phyloP scores from a whole-genome alignment of 148 eudicot genomes.

The Diospyros kaki region DNA sequence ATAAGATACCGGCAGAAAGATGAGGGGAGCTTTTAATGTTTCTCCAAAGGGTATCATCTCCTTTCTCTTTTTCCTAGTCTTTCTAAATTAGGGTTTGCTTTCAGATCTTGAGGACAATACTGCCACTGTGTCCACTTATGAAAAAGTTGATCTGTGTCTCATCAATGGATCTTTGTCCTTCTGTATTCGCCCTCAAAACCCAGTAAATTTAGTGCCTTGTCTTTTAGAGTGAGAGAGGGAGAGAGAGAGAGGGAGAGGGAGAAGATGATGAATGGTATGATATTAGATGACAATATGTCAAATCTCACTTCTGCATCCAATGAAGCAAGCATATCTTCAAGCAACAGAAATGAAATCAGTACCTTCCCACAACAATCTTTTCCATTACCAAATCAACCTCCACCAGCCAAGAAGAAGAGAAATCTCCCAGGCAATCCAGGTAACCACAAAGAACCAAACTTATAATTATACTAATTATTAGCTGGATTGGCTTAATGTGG shows the following conservation, averaged over 20 bases:
- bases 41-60: background rate
- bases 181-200: slow-evolving; percentile 1
- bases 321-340: slow-evolving; percentile 61
- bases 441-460: background rate
- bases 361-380: slow-evolving; percentile 5
- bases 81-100: slow-evolving; percentile 18
- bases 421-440: slow-evolving; percentile 12
- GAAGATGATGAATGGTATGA: slow-evolving; percentile 45
- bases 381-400: slow-evolving; percentile 6
- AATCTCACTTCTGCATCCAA: slow-evolving; percentile 68
- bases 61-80: slow-evolving; percentile 7
- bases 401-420: slow-evolving; percentile 10
- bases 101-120: slow-evolving; percentile 13
- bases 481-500: background rate
- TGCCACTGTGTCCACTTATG: background rate
- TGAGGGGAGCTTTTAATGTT: slow-evolving; percentile 11
- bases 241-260: slow-evolving; percentile 1
- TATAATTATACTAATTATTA: background rate
- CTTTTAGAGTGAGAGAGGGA: slow-evolving; percentile 4
- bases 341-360: slow-evolving; percentile 15
- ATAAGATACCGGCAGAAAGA: background rate
- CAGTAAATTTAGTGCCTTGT: background rate
- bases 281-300: slow-evolving; percentile 57
- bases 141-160: slow-evolving; percentile 3
- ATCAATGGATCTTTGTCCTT: slow-evolving; percentile 5